Conservation (phyloP, 2,329 filamentous ascomycete species). For the Colletotrichum tropicale region DNA sequence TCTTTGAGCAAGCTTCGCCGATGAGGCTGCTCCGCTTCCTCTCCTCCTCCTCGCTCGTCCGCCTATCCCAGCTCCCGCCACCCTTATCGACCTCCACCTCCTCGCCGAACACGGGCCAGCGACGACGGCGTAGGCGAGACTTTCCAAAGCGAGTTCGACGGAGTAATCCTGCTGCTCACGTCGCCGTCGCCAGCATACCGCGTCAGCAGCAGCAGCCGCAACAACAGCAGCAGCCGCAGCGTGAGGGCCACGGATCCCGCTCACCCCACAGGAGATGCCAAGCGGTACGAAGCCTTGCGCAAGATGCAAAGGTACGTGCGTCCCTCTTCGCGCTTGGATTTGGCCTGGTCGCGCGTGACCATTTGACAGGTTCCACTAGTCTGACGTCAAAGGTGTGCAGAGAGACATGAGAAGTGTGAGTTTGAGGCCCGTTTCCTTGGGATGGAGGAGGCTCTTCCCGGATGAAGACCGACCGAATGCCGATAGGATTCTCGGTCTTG, state of each 20-base stretch:
- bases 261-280: slow-evolving; percentile 21
- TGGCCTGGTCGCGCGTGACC: background rate
- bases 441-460: background rate
- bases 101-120: background rate
- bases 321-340: background rate
- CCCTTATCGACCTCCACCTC: background rate
- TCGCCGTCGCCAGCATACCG: background rate
- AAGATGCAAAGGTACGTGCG: slow-evolving; percentile 27
- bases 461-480: background rate
- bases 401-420: slow-evolving; percentile 29
- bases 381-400: slow-evolving; percentile 14
- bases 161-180: background rate
- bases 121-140: slow-evolving; percentile 3
- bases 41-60: background rate
- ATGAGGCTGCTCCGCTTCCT: slow-evolving; percentile 2
- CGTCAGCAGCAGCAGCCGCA: background rate
- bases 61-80: background rate
- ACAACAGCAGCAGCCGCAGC: background rate
- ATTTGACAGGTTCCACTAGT: background rate
- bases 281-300: slow-evolving; percentile 25
- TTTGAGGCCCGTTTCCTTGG: background rate
- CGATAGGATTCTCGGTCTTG: background rate
- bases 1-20: background rate
- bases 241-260: background rate
- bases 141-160: background rate